Conservation (phyloP, 2,329 filamentous ascomycete species). For the Gaeumannomyces tritici region DNA sequence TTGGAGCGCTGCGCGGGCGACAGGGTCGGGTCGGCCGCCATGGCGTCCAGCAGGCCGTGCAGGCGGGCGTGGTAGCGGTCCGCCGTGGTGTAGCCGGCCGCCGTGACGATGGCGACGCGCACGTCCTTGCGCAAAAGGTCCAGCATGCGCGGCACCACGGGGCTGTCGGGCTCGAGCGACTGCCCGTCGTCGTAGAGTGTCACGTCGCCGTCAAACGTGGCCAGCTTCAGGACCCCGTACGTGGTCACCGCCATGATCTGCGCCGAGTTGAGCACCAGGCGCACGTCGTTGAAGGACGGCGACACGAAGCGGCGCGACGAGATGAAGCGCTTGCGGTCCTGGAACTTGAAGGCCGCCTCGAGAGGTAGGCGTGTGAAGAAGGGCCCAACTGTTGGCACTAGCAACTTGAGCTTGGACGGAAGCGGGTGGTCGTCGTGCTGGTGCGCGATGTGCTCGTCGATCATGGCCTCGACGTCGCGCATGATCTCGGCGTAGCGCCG, state of each 20-base stretch:
- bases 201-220: slow-evolving; percentile 93
- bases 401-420: slow-evolving; percentile 82
- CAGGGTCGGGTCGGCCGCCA: slow-evolving; percentile 41
- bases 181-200: slow-evolving; percentile 90
- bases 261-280: slow-evolving; percentile 86
- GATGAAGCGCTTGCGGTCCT: slow-evolving; percentile 78
- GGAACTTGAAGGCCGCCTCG: slow-evolving; percentile 83
- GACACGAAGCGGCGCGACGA: slow-evolving; percentile 87
- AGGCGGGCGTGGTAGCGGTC: slow-evolving; percentile 80
- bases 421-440: slow-evolving; percentile 54
- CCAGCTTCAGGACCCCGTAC: slow-evolving; percentile 60
- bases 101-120: slow-evolving; percentile 90
- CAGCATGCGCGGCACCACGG: slow-evolving; percentile 59
- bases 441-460: slow-evolving; percentile 81
- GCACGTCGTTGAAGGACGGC: slow-evolving; percentile 93
- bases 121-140: slow-evolving; percentile 69
- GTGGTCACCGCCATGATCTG: slow-evolving; percentile 86
- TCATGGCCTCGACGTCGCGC: slow-evolving; percentile 82
- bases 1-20: slow-evolving; percentile 61
- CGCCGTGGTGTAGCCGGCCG: slow-evolving; percentile 86
- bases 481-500: slow-evolving; percentile 91
- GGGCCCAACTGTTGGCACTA: slow-evolving; percentile 83
- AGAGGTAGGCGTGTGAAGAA: slow-evolving; percentile 88
- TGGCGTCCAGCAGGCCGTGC: slow-evolving; percentile 74
- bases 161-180: slow-evolving; percentile 64